These are phyloP conservation scores for Candida ponderosae DNA, from an alignment of 805 yeast species.

Conservation along the genomic window DNA sequence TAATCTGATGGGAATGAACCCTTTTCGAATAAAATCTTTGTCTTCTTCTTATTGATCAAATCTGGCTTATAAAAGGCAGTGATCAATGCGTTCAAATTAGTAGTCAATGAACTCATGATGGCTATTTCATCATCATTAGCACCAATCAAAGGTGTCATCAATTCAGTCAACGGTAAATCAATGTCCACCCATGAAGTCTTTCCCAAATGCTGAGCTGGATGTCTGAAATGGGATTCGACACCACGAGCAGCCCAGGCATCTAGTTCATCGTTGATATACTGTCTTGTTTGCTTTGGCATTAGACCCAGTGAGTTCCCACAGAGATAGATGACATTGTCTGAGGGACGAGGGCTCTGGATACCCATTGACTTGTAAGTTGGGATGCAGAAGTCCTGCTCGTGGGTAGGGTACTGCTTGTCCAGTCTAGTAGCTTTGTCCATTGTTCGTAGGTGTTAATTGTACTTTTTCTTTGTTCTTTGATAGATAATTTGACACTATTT, in stretches of 20 bases:
- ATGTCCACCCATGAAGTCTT: conserved; percentile 76
- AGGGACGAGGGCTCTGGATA: conserved; percentile 12
- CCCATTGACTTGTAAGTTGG: conserved; percentile 67
- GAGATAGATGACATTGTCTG: conserved; percentile 42
- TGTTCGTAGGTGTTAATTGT: too few species aligned
- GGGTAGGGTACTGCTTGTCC: conserved; percentile 21
- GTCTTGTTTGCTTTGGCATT: conserved; percentile 62
- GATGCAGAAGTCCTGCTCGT: conserved; percentile 42
- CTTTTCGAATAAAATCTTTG: conserved; percentile 75
- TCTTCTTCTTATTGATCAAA: conserved; percentile 28
- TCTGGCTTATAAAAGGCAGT: conserved; percentile 68
- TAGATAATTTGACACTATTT: too few species aligned
- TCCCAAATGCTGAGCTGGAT: conserved; percentile 37
- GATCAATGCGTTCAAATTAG: conserved; percentile 69
- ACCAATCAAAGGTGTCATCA: conserved; percentile 70
- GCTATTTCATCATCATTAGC: conserved; percentile 75
- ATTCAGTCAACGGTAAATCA: conserved; percentile 67
- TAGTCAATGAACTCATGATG: conserved; percentile 78
- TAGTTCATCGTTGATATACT: conserved; percentile 56
- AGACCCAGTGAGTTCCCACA: conserved; percentile 95
- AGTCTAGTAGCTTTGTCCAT: not conserved
- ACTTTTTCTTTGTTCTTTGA: too few species aligned
- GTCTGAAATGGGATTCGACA: conserved; percentile 80
- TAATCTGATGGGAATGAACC: conserved; percentile 91
- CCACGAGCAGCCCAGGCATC: conserved; percentile 78